Evolutionary conservation across 192 early-diverging fungal genomes (phyloP).

Genomic region (Linnemannia elongata): DNA sequence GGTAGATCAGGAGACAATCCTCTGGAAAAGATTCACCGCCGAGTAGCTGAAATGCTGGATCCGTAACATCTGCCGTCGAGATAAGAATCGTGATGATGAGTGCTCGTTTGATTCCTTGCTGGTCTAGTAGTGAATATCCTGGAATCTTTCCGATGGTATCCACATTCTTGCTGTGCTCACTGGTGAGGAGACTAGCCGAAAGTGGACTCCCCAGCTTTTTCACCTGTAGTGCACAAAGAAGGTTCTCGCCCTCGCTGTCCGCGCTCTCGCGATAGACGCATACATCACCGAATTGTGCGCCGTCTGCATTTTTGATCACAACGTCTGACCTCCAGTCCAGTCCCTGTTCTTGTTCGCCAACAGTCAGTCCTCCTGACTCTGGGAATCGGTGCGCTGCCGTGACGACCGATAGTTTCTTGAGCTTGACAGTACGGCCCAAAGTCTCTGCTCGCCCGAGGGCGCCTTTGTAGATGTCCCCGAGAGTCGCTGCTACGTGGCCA

Average conservation of each 20-base stretch:
- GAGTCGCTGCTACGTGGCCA: slow-evolving; percentile 16
- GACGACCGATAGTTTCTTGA: slow-evolving; percentile 16
- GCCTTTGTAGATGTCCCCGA: slow-evolving; percentile 18
- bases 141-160: too few species aligned
- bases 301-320: slow-evolving; percentile 29
- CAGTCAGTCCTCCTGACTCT: slow-evolving; percentile 20
- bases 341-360: slow-evolving; percentile 5
- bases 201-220: slow-evolving; percentile 13
- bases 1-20: slow-evolving; percentile 13
- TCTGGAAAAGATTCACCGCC: not conserved
- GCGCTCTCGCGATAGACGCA: slow-evolving; percentile 22
- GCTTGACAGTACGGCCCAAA: slow-evolving; percentile 28
- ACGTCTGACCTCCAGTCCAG: slow-evolving; percentile 13
- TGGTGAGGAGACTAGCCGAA: not conserved
- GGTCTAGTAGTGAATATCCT: too few species aligned
- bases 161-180: slow-evolving; percentile 20
- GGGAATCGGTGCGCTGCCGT: slow-evolving; percentile 13
- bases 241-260: slow-evolving; percentile 6
- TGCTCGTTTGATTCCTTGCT: slow-evolving; percentile 18
- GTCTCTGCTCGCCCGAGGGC: slow-evolving; percentile 28
- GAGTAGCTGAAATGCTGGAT: not conserved
- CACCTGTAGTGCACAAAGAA: slow-evolving; percentile 20
- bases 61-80: slow-evolving; percentile 5
- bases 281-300: slow-evolving; percentile 17
- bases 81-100: slow-evolving; percentile 16